Percentiles rank a stretch among this genome's conserved stretches.
phyloP scores from a whole-genome alignment of 176 grass and related monocot genomes.

The Oryza nivara region DNA sequence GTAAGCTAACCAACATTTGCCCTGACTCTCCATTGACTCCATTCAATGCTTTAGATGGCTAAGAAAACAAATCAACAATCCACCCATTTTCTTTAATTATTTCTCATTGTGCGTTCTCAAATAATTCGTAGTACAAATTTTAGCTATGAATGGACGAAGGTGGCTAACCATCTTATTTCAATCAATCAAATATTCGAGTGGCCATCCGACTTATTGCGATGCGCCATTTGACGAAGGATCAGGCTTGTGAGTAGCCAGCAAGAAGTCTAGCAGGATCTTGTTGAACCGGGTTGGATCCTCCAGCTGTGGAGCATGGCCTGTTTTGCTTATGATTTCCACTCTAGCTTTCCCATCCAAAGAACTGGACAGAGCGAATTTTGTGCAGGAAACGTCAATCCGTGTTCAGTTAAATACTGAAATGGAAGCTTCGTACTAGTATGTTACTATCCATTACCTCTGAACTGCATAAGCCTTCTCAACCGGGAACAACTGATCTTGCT shows the following conservation, averaged over 20 bases:
- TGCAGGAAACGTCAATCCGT: not conserved
- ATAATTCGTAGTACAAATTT: not conserved
- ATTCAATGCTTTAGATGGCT: not conserved
- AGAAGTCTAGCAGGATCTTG: constrained; percentile 47
- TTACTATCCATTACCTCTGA: constrained; percentile 47
- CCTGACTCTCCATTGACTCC: not conserved
- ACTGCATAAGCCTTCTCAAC: constrained; percentile 62
- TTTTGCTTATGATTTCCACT: constrained; percentile 66
- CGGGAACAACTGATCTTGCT: constrained; percentile 71
- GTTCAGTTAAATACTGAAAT: not conserved
- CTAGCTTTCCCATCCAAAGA: constrained; percentile 57
- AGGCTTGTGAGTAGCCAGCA: constrained; percentile 30
- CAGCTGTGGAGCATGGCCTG: constrained; percentile 54
- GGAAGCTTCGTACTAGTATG: not conserved
- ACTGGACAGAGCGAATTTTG: constrained; percentile 38
- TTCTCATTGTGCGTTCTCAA: not conserved
- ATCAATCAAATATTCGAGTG: not conserved
- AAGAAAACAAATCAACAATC: not conserved
- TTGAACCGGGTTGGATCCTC: constrained; percentile 62
- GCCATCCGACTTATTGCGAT: not conserved
- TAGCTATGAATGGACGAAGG: not conserved
- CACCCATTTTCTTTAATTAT: not conserved
- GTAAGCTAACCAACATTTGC: not conserved
- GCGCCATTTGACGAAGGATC: not conserved
- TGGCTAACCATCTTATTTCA: constrained; percentile 25